Evolutionary conservation across 2,329 filamentous ascomycete genomes (phyloP).

Genomic region (Trichoderma endophyticum): DNA sequence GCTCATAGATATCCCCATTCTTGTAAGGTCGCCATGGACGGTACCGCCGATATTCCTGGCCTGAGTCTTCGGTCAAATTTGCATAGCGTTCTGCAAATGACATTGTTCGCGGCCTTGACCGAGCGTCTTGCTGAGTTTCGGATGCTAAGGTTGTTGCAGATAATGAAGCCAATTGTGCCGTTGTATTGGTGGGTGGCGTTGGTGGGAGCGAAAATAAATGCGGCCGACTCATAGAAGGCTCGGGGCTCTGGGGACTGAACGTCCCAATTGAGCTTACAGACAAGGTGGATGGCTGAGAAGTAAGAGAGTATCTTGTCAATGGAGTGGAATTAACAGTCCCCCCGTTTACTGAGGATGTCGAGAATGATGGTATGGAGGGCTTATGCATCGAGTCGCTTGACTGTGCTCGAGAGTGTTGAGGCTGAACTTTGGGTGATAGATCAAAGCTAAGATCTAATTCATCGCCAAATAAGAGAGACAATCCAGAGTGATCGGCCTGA

Average conservation of each 20-base stretch:
- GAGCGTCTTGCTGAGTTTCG: not conserved
- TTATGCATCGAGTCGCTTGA: not conserved
- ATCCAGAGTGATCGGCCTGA: not conserved
- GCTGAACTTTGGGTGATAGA: not conserved
- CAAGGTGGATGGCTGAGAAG: not conserved
- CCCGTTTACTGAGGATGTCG: not conserved
- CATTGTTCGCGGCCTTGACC: not conserved
- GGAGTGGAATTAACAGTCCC: not conserved
- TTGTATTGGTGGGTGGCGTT: not conserved
- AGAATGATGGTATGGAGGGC: not conserved
- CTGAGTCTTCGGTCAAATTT: not conserved
- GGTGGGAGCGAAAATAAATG: not conserved
- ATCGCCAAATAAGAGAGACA: not conserved
- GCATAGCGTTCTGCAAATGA: not conserved
- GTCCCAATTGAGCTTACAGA: not conserved
- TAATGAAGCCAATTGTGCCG: not conserved
- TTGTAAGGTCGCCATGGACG: not conserved
- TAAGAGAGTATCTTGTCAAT: not conserved
- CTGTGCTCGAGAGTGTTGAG: not conserved
- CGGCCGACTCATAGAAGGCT: not conserved
- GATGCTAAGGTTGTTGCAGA: not conserved
- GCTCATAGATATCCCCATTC: not conserved
- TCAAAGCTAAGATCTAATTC: not conserved
- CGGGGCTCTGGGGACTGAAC: too few species aligned
- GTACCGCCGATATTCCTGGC: not conserved